Evolutionary conservation across 2,329 filamentous ascomycete species (phyloP), one percentile per base, ranked within the genome.

Genomic region (Diplodia scrobiculata): DNA sequence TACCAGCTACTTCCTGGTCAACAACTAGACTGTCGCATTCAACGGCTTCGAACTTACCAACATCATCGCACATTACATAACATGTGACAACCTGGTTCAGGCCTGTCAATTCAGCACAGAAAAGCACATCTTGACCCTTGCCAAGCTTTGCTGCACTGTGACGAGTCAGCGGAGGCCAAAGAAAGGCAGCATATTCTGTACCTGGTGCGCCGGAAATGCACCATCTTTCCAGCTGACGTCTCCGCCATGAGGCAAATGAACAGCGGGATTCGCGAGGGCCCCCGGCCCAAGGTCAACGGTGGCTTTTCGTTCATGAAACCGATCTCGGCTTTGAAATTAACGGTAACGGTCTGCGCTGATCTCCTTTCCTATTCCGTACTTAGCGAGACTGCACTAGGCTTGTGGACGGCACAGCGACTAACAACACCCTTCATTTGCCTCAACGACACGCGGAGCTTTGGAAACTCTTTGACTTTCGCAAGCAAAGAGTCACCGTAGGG

Each of bases 41-140:
- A 50, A 27, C 51, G 47, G 14, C 25, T 19, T 34, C 27, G 34
- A 5, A 67, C 78, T 68, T 75, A 86, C 85, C 91, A 71, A 98
- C 89, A 51, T 92, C 89, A 77, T 97, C 94, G 70, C 93, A 98
- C 75, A 91, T 90, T 58, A 93, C 82, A 73, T 88, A 86, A 68
- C 87, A 91, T 27, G 83, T 83, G 38, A 95, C 84, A 2, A 82
- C 78, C 66, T 89, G 85, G 19, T 85, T 83, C 0, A 80, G 74
- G 4, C 79, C 79, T 1, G 76, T 83, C 21, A 92, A 74, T 0
- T 84, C 78, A 0, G 87, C 84, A 21, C 78, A 84, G 68, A 89
- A 89, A 0, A 81, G 76, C 1, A 92, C 73, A 10, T 87, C 84
- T 27, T 89, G 84, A 0, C 83, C 84, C 5, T 81, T 82, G n/a